Evolutionary conservation across 176 grass and related monocot species (phyloP).

Genomic region (Oryza rufipogon): DNA sequence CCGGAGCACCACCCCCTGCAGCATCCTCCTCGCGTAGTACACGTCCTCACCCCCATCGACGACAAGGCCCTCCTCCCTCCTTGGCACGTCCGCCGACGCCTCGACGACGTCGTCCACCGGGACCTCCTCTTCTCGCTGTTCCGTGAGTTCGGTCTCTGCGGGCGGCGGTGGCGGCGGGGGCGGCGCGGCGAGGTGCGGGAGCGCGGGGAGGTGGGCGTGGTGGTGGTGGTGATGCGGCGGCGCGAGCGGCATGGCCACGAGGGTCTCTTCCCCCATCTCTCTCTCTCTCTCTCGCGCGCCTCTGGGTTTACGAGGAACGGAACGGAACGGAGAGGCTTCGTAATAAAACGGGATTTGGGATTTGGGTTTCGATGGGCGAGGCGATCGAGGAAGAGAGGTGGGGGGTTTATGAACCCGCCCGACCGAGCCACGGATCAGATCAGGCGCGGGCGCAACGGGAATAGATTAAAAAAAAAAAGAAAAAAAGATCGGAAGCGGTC

Average conservation of each 20-base stretch:
- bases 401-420: constrained; percentile 57
- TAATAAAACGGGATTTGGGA: constrained; percentile 41
- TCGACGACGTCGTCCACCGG: background rate
- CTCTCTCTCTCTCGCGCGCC: background rate
- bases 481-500: background rate
- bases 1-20: constrained; percentile 51
- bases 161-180: background rate
- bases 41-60: background rate
- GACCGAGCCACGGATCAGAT: background rate
- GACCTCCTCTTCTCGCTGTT: background rate
- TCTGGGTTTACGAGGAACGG: constrained; percentile 38
- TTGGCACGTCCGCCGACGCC: background rate
- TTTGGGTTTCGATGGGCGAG: constrained; percentile 35
- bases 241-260: constrained; percentile 54
- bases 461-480: too few relatives aligned
- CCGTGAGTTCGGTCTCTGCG: background rate
- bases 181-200: background rate
- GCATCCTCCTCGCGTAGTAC: constrained; percentile 45
- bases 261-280: constrained; percentile 64
- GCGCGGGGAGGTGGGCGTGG: constrained; percentile 23
- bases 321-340: constrained; percentile 24
- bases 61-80: background rate
- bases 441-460: too few relatives aligned
- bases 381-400: background rate
- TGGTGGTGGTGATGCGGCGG: constrained; percentile 34